Percentiles rank a stretch among this genome's conserved stretches.
Conservation (phyloP, 306 rosid species). For the Sechiopsis laciniata region DNA sequence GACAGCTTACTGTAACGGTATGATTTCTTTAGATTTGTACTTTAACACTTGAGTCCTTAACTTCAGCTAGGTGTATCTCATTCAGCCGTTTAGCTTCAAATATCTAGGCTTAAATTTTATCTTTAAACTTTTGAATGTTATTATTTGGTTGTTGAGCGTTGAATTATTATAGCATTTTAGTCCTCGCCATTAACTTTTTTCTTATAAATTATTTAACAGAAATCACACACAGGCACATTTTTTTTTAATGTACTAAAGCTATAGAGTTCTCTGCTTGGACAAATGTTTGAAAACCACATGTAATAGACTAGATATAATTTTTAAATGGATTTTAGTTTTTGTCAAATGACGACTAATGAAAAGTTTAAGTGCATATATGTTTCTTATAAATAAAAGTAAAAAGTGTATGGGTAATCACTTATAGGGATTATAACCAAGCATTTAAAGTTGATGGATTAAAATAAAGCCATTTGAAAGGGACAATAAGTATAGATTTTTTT, state of each 20-base stretch:
- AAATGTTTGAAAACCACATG: not conserved
- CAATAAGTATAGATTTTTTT: too few relatives aligned
- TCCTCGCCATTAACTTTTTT: not conserved
- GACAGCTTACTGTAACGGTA: slow-evolving; percentile 87
- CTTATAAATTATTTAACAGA: not conserved
- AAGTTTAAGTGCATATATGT: not conserved
- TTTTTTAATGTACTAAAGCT: not conserved
- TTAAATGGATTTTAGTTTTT: not conserved
- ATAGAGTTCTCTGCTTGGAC: not conserved
- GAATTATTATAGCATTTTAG: not conserved
- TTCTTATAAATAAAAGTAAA: not conserved
- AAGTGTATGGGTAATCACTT: too few relatives aligned
- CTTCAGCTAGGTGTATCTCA: slow-evolving; percentile 2
- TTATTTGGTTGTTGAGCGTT: not conserved
- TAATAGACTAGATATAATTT: not conserved
- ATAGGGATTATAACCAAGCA: not conserved
- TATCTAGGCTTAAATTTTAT: not conserved
- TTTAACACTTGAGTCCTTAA: not conserved
- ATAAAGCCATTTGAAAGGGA: not conserved
- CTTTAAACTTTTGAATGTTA: not conserved
- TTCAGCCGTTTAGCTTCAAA: not conserved
- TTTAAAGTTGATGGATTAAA: not conserved
- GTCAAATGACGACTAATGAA: not conserved
- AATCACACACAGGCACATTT: not conserved
- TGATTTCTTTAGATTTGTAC: slow-evolving; percentile 17